Evolutionary conservation across 2,329 filamentous ascomycete genomes (phyloP), one percentile per base, ranked within the genome.

Genomic region (Xylaria sp.): DNA sequence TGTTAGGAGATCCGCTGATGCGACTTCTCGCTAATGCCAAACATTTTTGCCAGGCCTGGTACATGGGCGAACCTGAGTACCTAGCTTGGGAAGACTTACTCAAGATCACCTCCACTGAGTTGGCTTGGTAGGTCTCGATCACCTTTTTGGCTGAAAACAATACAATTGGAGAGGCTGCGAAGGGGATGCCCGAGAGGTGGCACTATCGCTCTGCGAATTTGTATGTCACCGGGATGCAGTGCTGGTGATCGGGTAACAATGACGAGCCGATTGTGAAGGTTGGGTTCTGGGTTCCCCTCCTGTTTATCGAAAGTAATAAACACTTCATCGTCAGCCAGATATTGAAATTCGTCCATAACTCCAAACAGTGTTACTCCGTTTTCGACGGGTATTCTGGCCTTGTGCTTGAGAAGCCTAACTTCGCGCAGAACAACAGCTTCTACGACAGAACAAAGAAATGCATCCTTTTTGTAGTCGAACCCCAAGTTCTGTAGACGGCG

Each of bases 221-320:
- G 93, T 1, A 97, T 86, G 75, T 97, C 94, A 0, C 94, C 94
- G 0, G 93, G 92, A 75, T 97, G 92, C 55, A 97, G 83, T 0
- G 93, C 92, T 0, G 94, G 94, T 0, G 91, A 92, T n/a, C 93
- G 86, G 0, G 93, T 94, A 28, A 97, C 85, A 0, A 94, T 79
- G 6, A 94, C 80, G 0, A 75, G 71, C 0, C 85, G 82, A 2
- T 80, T 73, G 0, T 76, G 66, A 0, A 86, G 71, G 10, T 79
- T 73, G 18, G 82, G 70, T 1, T 76, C 71, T 2, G 77, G 66
- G 31, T n/a, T 75, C 57, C 70, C 71, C 1, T 66, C 25, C 10
- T 73, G 74, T 48, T 78, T 82, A 55, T 89, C 83, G 46, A 86
- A 88, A 0, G 87, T 86, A 62, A 92, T 86, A 73, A 90, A 94